Evolutionary conservation across 1,284 basidiomycete genomes (phyloP).

Genomic region (Macrocystidia cucumis): DNA sequence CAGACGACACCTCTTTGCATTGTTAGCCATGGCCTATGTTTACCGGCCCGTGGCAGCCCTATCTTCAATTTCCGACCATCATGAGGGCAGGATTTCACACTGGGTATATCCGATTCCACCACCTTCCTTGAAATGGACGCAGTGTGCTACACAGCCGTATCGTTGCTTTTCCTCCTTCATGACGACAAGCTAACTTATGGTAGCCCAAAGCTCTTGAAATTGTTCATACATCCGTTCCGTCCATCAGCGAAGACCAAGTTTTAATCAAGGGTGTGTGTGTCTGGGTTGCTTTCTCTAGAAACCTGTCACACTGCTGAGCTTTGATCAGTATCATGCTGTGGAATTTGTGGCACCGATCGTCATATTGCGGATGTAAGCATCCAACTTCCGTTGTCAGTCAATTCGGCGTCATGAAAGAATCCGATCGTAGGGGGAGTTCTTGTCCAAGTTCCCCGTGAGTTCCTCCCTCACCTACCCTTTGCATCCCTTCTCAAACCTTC

Average conservation of each 20-base stretch:
- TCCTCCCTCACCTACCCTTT: too few species aligned
- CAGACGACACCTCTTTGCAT: too few species aligned
- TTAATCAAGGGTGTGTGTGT: constrained; percentile 64
- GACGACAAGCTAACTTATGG: neutral
- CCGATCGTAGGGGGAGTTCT: constrained; percentile 54
- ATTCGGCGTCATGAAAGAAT: constrained; percentile 4
- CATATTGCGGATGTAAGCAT: constrained; percentile 56
- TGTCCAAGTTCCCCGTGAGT: constrained; percentile 63
- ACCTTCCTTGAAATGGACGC: too few species aligned
- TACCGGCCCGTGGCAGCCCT: too few species aligned
- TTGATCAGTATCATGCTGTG: constrained; percentile 29
- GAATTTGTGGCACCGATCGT: constrained; percentile 72
- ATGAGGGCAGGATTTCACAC: too few species aligned
- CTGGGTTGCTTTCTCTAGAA: too few species aligned
- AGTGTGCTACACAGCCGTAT: constrained; percentile 17
- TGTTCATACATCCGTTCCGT: constrained; percentile 53
- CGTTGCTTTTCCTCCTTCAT: neutral
- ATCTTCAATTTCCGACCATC: too few species aligned
- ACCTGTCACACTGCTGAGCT: too few species aligned
- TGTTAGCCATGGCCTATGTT: too few species aligned
- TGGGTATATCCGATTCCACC: too few species aligned
- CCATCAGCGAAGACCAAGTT: constrained; percentile 57
- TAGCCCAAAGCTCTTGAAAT: constrained; percentile 61
- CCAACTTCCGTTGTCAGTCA: constrained; percentile 2
- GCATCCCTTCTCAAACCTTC: constrained; percentile 7